A percentile compares a stretch with the other conserved stretches of the same genome.
Evolutionary conservation across 345 rosid species (phyloP).

Genomic region (Nasturtium officinale): DNA sequence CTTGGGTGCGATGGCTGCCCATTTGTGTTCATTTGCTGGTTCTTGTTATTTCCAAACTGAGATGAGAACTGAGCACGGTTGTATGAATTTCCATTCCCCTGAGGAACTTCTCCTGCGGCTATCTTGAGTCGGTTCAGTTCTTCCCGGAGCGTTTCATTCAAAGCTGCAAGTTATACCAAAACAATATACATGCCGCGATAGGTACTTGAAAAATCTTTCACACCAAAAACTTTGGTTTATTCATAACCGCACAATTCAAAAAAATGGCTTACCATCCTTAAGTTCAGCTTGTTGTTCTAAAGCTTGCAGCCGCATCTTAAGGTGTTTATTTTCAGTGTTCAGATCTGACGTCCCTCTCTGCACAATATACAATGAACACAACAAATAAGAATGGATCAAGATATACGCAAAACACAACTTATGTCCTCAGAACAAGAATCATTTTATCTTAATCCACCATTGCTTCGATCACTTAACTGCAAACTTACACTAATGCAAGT

Average conservation of each 20-base stretch:
- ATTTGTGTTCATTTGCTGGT: conserved; percentile 48
- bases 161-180: conserved; percentile 53
- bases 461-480: not conserved
- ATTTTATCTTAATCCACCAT: not conserved
- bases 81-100: conserved; percentile 62
- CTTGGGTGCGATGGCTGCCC: conserved; percentile 48
- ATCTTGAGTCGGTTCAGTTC: conserved; percentile 92
- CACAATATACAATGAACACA: conserved; percentile 3
- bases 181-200: not conserved
- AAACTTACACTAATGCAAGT: not conserved
- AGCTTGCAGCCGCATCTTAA: conserved; percentile 41
- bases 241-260: not conserved
- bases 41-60: conserved; percentile 52
- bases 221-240: not conserved
- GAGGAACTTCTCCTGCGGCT: conserved; percentile 69
- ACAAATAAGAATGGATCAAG: not conserved
- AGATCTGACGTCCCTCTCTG: conserved; percentile 45
- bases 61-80: conserved; percentile 49
- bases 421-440: not conserved
- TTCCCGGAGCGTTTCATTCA: conserved; percentile 74
- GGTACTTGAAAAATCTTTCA: not conserved
- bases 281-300: conserved; percentile 43
- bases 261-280: conserved; percentile 35
- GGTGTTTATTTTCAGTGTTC: conserved; percentile 43
- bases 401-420: not conserved